Base-by-base conservation (phyloP, 805 yeast species). In the Saccharomycopsis malanga region DNA sequence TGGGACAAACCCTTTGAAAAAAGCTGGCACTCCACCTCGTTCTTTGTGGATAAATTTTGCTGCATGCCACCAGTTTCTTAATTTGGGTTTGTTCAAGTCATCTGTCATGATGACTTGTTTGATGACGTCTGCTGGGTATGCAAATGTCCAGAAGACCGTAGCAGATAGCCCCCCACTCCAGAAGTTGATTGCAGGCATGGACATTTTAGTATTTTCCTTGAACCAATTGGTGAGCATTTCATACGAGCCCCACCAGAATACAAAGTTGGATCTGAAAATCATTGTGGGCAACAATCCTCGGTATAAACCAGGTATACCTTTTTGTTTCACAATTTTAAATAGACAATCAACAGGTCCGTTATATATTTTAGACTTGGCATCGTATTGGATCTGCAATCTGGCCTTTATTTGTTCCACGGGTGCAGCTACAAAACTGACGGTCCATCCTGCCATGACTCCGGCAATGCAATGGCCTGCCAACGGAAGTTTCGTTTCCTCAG, bases 221-320 rank as follows among this genome's bases (percentile, higher is more conserved):
- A 87, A 79, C 71, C 73, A 80, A 46, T 74, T 69, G 5, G 94
- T 85, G 61, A 87, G 73, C 6, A 87, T 48, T 59, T 87, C 95
- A 61, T 88, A 88, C 0, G 94, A 79, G 1, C 95, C 95, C 97
- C 97, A 88, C 91, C 94, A 87, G 49, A 86, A 84, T 30, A 85
- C 72, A 61, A 87, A 88, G 63, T 85, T 85, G 1, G 95, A 79
- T 60, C 96, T 73, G 68, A 88, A 88, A 12, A 88, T 74, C 82
- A 87, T 76, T 0, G 97, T 88, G 14, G 95, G 79, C n/a, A 79
- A 65, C 37, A 88, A 69, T 4, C 96, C 96, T 55, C 84, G 79
- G 61, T 86, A 88, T 1, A 84, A 66, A 0, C 95, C 94, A 50
- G 77, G 64, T 22, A 83, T 65, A 7, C 95, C 95, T 30, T 77